phyloP scores from a whole-genome alignment of 495 filamentous ascomycete genomes.

The Lepidopterella palustris region DNA sequence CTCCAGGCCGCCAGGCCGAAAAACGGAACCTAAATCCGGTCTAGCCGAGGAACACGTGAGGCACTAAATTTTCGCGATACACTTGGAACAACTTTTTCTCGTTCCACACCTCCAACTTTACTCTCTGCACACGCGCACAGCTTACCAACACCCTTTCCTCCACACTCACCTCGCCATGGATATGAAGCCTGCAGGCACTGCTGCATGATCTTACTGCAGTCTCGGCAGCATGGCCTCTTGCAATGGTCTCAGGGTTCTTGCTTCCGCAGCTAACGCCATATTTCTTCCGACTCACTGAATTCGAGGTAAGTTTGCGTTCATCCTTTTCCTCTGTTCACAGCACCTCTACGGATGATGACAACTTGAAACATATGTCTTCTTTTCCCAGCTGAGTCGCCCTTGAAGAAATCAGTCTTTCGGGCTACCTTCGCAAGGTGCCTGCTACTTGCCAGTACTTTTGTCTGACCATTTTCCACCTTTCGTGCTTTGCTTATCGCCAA shows the following conservation, averaged over 20 bases:
- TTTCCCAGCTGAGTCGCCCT: slow-evolving; percentile 90
- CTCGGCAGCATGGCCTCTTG: neutral
- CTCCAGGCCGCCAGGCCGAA: neutral
- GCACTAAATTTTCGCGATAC: neutral
- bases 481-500: neutral
- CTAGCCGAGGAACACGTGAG: neutral
- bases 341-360: slow-evolving; percentile 68
- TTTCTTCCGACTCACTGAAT: no score
- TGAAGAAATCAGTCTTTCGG: slow-evolving; percentile 74
- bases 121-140: neutral
- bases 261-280: neutral
- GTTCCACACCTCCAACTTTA: neutral
- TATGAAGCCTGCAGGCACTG: no score
- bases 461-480: slow-evolving; percentile 53
- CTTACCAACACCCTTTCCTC: neutral
- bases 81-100: neutral
- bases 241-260: neutral
- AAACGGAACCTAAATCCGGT: no score
- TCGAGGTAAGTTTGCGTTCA: neutral
- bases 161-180: neutral
- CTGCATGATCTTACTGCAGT: no score
- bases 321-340: slow-evolving; percentile 21
- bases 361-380: slow-evolving; percentile 69
- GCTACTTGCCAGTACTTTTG: slow-evolving; percentile 98
- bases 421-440: slow-evolving; percentile 62